phyloP scores from a whole-genome alignment of 805 yeast species.

The Candida coquimbonensis region DNA sequence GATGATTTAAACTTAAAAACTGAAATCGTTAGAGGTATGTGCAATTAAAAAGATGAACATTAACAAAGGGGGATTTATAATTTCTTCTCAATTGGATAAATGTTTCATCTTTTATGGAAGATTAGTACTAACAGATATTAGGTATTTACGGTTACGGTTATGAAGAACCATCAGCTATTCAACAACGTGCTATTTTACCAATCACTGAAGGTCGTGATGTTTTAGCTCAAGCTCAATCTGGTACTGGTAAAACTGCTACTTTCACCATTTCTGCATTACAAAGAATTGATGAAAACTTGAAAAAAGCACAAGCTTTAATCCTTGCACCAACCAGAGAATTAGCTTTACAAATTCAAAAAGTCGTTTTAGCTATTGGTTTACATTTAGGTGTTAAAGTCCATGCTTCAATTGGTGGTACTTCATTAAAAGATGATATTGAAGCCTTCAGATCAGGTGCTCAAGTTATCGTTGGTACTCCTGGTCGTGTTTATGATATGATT shows the following conservation, averaged over 20 bases:
- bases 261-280: conserved; percentile 80
- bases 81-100: neutral
- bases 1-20: conserved; percentile 76
- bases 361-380: conserved; percentile 81
- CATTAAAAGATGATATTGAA: conserved; percentile 79
- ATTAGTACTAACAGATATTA: conserved; percentile 23
- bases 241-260: conserved; percentile 99
- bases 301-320: conserved; percentile 86
- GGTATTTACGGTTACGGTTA: conserved; percentile 88
- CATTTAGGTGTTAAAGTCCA: conserved; percentile 88
- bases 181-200: conserved; percentile 95
- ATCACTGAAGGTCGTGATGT: conserved; percentile 93
- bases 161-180: conserved; percentile 95
- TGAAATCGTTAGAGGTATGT: conserved; percentile 41
- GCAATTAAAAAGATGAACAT: no score
- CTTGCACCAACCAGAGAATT: conserved; percentile 97
- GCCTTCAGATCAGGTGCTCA: conserved; percentile 83
- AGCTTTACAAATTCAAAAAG: conserved; percentile 93
- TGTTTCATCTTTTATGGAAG: neutral
- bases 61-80: no score
- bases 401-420: conserved; percentile 97
- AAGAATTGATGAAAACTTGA: conserved; percentile 63
- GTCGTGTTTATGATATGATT: conserved; percentile 95
- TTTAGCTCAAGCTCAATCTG: conserved; percentile 98
- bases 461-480: conserved; percentile 96